Evolutionary conservation across 2,329 filamentous ascomycete species (phyloP), one percentile per base, ranked within the genome.

Genomic region (Paramyrothecium sp.): DNA sequence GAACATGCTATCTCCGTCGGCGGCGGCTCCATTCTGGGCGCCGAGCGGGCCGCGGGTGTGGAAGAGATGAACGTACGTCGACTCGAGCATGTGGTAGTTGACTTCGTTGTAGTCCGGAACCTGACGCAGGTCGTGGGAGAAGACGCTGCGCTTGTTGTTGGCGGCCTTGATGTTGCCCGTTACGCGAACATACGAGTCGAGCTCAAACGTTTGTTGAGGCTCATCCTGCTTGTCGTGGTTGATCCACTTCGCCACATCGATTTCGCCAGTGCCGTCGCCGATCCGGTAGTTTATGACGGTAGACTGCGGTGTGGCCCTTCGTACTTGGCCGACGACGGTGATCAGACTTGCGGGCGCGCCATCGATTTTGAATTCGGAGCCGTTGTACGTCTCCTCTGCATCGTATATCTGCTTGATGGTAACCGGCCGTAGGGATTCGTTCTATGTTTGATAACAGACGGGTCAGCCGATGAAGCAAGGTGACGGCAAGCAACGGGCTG

Each of bases 331-430:
- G 59, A 99, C 86, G 64, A 98, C 89, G 30, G 90, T 94, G 65
- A 78, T 71, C 78, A 94, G 83, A 47, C 87, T 88, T 60, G 93
- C 80, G 62, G 89, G 84, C 51, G 81, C 76, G 62, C 87, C 89
- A 76, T 98, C 95, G 67, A 98, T 90, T 62, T 87, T 87, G 82
- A 96, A 95, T 38, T 92, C 88, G 56, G 87, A 86, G 58, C 80
- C 81, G 2, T 87, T 86, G 71, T 90, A 89, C 44, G 88, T 84
- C 75, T 92, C 89, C 61, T 89, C 83, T 62, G 92, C 91, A 61
- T 96, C 91, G 69, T 93, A 80, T 57, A 97, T 84, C 76, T 99
- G 95, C 75, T 97, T 97, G 76, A 98, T 91, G 12, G 95, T 99
- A 51, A 97, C 90, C 1, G 95, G 93, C 49, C 95, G 90, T 54